Base-by-base conservation (phyloP, 1,284 basidiomycete species). In the Ganoderma boninense region DNA sequence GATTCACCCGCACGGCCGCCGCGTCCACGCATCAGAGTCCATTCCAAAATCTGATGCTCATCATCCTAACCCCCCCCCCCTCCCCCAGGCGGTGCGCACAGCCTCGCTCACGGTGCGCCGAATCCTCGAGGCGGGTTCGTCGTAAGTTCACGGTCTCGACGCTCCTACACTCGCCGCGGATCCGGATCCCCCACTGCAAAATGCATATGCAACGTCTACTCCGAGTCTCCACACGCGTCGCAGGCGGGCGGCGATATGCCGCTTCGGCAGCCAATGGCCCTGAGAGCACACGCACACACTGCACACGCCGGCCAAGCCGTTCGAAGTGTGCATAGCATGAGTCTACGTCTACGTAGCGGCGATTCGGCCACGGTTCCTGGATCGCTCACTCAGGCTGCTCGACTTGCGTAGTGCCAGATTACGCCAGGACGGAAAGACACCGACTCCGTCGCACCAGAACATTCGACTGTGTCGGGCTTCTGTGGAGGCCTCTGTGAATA, bases 1-100 rank as follows among this genome's bases (percentile, higher is more conserved):
- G 49, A 52, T 57, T 57, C 54, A 16, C 54, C 54, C 54, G 54
- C 54, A 57, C 54, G 29, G 54, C 29, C 54, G 29, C 46, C 46
- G 54, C 54, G 14, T 2, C 20, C 20, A 8, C 6, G 46, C 38
- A 10, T 10, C 38, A 38, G n/a, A n/a, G n/a, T 57, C 18, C 54
- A 18, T 57, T 32, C 29, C 29, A 32, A 32, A 32, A 32, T 26
- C 29, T 57, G 54, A 20, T 57, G 29, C 54, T 57, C 29, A 57
- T 57, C 54, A 6, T 57, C 23, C 49, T 13, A 52, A 57, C 54
- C 16, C 29, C 29, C 6, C 1, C 29, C 29, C n/a, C n/a, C n/a
- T n/a, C 29, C 29, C 2, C 29, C 16, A 35, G 29, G 54, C 54
- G 5, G 54, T 32, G 29, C 14, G 32, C 54, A 57, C 54, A 18